Percentiles rank a stretch among this genome's conserved stretches.
Evolutionary conservation across 257 asterid species (phyloP).

Genomic region (Leonotis leonurus): DNA sequence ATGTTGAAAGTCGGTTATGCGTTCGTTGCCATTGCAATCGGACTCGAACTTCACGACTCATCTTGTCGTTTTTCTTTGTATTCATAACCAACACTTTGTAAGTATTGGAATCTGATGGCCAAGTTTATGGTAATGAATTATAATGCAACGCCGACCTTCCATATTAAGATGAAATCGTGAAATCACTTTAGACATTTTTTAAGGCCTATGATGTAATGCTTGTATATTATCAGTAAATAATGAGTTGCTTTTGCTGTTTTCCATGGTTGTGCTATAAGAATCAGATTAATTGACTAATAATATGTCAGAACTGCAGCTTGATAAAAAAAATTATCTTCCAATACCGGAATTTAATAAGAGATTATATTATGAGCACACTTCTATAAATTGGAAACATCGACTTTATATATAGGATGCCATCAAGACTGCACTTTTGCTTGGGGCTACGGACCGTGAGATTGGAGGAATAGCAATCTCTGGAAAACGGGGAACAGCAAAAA

Average conservation of each 20-base stretch:
- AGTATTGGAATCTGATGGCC: too few relatives aligned
- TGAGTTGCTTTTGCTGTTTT: too few relatives aligned
- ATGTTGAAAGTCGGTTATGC: not conserved
- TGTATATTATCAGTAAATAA: too few relatives aligned
- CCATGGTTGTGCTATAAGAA: too few relatives aligned
- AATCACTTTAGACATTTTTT: too few relatives aligned
- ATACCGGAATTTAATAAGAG: not conserved
- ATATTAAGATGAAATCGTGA: not conserved
- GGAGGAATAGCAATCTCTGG: slow-evolving; percentile 99
- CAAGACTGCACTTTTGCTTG: slow-evolving; percentile 94
- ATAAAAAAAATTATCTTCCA: not conserved
- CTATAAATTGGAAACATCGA: too few relatives aligned
- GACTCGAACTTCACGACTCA: not conserved
- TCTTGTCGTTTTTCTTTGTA: not conserved
- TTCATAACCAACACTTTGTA: not conserved
- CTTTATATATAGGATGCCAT: slow-evolving; percentile 86
- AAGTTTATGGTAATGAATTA: too few relatives aligned
- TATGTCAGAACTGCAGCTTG: not conserved
- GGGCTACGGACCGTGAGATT: slow-evolving; percentile 90
- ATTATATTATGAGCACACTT: not conserved
- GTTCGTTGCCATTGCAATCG: not conserved
- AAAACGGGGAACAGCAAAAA: slow-evolving; percentile 96
- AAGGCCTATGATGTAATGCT: too few relatives aligned
- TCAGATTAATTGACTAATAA: not conserved
- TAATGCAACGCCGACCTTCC: not conserved